A percentile compares a stretch with the other conserved stretches of the same genome.
These are phyloP conservation scores for Coffea humblotiana DNA, from an alignment of 305 asterid genomes.

Conservation along the genomic window DNA sequence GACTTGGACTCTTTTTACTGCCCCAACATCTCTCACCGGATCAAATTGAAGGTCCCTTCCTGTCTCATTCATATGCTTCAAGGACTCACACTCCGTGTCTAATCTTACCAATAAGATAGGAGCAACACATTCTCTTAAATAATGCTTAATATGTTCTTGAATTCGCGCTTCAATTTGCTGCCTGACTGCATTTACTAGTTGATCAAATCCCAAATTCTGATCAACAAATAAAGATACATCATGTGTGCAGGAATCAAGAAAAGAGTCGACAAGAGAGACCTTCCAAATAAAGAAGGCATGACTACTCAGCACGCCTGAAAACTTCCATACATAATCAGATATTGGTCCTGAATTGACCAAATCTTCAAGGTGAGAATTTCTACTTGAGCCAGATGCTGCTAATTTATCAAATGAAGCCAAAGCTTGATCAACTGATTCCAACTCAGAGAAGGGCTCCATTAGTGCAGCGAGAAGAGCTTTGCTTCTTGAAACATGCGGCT, in stretches of 20 bases:
- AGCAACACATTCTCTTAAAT: slow-evolving; percentile 78
- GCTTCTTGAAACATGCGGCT: slow-evolving; percentile 60
- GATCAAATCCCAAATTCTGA: slow-evolving; percentile 87
- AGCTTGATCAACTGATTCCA: slow-evolving; percentile 76
- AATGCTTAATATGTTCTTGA: slow-evolving; percentile 71
- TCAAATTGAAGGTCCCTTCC: slow-evolving; percentile 43
- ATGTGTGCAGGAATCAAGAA: slow-evolving; percentile 84
- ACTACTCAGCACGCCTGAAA: slow-evolving; percentile 56
- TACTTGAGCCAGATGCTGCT: slow-evolving; percentile 49
- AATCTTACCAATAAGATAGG: slow-evolving; percentile 60
- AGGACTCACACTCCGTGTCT: slow-evolving; percentile 63
- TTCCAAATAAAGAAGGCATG: slow-evolving; percentile 92
- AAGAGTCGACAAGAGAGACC: slow-evolving; percentile 74
- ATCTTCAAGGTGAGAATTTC: slow-evolving; percentile 60
- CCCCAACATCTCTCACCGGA: slow-evolving; percentile 40
- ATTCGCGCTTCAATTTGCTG: slow-evolving; percentile 60
- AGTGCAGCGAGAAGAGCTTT: slow-evolving; percentile 64
- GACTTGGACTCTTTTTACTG: slow-evolving; percentile 56
- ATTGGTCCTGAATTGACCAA: slow-evolving; percentile 65
- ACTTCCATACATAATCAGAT: slow-evolving; percentile 78
- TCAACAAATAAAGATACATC: slow-evolving; percentile 68
- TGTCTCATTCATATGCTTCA: slow-evolving; percentile 56
- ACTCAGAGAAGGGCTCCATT: slow-evolving; percentile 81
- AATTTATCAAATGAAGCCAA: slow-evolving; percentile 51
- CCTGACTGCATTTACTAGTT: slow-evolving; percentile 77